These are phyloP conservation scores for Aspergillus sp. DNA, from an alignment of 2,329 filamentous ascomycete genomes.

Conservation along the genomic window DNA sequence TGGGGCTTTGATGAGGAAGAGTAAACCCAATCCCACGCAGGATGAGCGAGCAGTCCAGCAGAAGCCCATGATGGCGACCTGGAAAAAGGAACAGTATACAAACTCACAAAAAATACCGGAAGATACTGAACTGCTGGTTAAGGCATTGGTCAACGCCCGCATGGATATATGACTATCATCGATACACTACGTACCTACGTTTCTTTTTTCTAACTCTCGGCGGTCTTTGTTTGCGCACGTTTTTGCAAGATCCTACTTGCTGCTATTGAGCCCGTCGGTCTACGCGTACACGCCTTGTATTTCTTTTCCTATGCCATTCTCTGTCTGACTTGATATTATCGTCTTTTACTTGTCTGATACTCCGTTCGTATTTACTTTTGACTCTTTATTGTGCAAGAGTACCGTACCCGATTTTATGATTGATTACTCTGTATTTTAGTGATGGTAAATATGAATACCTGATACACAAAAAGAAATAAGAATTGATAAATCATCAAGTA, in stretches of 20 bases:
- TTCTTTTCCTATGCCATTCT: slow-evolving; percentile 1
- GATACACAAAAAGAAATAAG: background rate
- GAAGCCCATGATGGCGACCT: background rate
- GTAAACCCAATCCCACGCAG: background rate
- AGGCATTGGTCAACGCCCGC: slow-evolving; percentile 12
- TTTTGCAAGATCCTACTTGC: background rate
- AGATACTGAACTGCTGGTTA: slow-evolving; percentile 8
- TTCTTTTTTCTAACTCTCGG: background rate
- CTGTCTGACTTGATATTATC: background rate
- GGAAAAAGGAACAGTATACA: background rate
- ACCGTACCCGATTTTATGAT: background rate
- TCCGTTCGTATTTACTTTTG: background rate
- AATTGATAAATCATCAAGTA: background rate
- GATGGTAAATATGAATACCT: background rate
- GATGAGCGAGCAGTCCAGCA: background rate
- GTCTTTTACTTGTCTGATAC: background rate
- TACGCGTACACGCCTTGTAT: background rate
- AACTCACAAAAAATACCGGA: background rate
- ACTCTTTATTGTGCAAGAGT: background rate
- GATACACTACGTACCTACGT: background rate
- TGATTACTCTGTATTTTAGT: background rate
- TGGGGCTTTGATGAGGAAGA: slow-evolving; percentile 45
- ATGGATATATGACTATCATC: slow-evolving; percentile 15
- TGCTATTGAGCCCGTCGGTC: background rate
- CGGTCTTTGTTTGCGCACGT: background rate